Evolutionary conservation across 129 eudicot genomes (phyloP).

Genomic region (Flaveria sonorensis): DNA sequence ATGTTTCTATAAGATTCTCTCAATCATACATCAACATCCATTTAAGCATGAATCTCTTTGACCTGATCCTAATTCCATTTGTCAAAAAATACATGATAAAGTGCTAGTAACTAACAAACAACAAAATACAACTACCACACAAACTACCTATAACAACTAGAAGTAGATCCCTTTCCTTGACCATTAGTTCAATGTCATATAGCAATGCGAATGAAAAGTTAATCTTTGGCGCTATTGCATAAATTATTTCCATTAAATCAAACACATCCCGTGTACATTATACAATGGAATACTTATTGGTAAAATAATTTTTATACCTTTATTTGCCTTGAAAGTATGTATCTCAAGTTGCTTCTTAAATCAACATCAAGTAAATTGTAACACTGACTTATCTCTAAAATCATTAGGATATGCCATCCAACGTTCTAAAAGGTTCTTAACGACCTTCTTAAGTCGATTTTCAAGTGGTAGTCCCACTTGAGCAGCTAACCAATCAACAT

Average conservation of each 20-base stretch:
- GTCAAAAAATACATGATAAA: too few species aligned
- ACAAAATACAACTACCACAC: too few species aligned
- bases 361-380: background rate
- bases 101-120: too few species aligned
- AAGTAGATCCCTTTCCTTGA: too few species aligned
- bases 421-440: background rate
- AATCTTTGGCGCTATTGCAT: background rate
- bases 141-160: too few species aligned
- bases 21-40: too few species aligned
- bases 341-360: background rate
- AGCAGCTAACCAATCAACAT: slow-evolving; percentile 58
- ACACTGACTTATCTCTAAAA: slow-evolving; percentile 6
- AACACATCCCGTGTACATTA: background rate
- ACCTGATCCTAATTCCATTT: too few species aligned
- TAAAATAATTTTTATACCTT: background rate
- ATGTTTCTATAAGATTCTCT: too few species aligned
- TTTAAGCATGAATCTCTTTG: too few species aligned
- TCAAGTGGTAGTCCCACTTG: slow-evolving; percentile 40
- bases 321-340: background rate
- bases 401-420: background rate
- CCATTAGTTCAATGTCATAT: too few species aligned
- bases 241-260: background rate
- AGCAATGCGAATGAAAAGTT: too few species aligned
- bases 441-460: slow-evolving; percentile 35
- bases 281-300: background rate